These are phyloP conservation scores for Daldinia vernicosa DNA, from an alignment of 495 filamentous ascomycete genomes.

Conservation along the genomic window DNA sequence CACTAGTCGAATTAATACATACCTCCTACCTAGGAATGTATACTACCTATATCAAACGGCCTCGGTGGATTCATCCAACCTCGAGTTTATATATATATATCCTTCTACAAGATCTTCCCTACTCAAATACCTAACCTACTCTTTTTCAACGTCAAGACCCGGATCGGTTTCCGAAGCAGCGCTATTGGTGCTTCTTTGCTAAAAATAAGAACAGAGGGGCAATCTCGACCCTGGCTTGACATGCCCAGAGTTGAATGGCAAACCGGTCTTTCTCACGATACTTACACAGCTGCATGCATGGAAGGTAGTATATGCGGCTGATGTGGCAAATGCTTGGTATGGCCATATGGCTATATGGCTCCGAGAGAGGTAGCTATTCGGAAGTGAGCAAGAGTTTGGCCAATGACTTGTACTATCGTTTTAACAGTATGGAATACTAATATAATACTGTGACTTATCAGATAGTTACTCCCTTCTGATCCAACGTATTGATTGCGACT, in stretches of 20 bases:
- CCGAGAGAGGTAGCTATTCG: background rate
- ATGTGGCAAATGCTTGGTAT: background rate
- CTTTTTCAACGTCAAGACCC: background rate
- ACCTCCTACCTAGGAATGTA: too few relatives aligned
- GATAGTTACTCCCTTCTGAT: background rate
- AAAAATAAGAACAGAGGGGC: background rate
- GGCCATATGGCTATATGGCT: background rate
- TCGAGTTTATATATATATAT: background rate
- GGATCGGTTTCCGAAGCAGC: background rate
- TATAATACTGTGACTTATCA: background rate
- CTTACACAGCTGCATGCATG: background rate
- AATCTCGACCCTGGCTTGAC: background rate
- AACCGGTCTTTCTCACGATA: background rate
- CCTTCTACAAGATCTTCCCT: background rate
- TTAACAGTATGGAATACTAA: background rate
- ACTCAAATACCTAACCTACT: too few relatives aligned
- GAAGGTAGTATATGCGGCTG: constrained; percentile 3
- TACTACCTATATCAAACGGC: too few relatives aligned
- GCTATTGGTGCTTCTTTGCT: background rate
- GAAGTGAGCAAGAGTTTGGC: background rate
- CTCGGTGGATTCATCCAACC: too few relatives aligned
- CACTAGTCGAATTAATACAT: background rate
- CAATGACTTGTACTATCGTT: background rate
- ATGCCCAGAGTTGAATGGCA: background rate
- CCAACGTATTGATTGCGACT: background rate